Evolutionary conservation across 1,284 basidiomycete species (phyloP).

Genomic region (Mycena sp.): DNA sequence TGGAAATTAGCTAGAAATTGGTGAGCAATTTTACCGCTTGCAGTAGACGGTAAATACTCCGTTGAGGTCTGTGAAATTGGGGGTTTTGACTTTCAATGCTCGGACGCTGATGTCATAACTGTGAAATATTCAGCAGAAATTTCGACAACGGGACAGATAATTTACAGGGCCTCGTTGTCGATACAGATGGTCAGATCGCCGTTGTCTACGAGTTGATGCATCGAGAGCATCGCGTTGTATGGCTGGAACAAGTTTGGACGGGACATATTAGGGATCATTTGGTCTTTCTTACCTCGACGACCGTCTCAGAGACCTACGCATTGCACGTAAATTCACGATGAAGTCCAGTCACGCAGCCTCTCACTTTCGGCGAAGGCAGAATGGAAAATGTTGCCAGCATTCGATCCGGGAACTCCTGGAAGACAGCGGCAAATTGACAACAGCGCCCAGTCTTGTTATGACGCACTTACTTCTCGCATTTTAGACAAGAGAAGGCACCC

Average conservation of each 20-base stretch:
- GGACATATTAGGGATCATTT: neutral
- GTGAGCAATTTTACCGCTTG: neutral
- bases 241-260: conserved; percentile 54
- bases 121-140: conserved; percentile 9
- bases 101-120: conserved; percentile 86
- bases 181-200: conserved; percentile 92
- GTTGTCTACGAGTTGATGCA: conserved; percentile 93
- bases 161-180: conserved; percentile 92
- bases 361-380: conserved; percentile 88
- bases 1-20: conserved; percentile 71
- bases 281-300: conserved; percentile 75
- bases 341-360: conserved; percentile 26
- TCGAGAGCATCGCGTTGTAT: conserved; percentile 91
- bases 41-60: conserved; percentile 61
- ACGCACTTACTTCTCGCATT: conserved; percentile 75
- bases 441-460: too few species aligned
- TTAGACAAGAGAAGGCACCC: conserved; percentile 87
- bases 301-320: conserved; percentile 88
- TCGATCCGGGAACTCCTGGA: conserved; percentile 90
- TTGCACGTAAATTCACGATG: neutral
- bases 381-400: conserved; percentile 96
- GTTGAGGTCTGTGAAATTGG: conserved; percentile 84
- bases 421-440: too few species aligned
- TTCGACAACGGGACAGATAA: conserved; percentile 20
- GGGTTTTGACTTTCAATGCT: conserved; percentile 78